Conservation (phyloP, 768 basidiomycete species). For the Pleurotus djamor region DNA sequence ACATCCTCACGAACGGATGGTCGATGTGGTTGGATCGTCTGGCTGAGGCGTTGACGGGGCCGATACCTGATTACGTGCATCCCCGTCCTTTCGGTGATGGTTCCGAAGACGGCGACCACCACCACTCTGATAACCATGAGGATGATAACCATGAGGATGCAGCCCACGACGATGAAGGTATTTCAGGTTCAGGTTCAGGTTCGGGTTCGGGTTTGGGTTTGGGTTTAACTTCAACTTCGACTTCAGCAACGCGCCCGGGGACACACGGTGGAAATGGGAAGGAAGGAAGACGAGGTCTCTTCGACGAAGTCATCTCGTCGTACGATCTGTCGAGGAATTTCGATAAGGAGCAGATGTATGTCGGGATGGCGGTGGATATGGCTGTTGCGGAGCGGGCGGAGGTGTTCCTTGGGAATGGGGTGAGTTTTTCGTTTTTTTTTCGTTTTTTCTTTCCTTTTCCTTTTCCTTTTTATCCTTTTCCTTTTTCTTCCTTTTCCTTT, state of each 20-base stretch:
- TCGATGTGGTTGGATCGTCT: conserved; percentile 40
- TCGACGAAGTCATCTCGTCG: conserved; percentile 44
- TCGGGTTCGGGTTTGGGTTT: no score
- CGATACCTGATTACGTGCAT: no score
- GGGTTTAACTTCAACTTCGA: no score
- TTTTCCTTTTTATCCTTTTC: background rate
- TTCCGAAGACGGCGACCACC: no score
- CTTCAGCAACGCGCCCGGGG: no score
- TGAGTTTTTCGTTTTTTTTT: conserved; percentile 23
- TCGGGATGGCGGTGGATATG: conserved; percentile 59
- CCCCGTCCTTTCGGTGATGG: no score
- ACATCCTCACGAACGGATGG: conserved; percentile 52
- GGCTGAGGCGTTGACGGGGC: background rate
- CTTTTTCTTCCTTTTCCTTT: background rate
- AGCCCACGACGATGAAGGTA: no score
- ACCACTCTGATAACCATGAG: no score
- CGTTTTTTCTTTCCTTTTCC: background rate
- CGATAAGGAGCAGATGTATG: conserved; percentile 42
- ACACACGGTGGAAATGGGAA: no score
- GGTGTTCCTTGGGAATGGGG: conserved; percentile 62
- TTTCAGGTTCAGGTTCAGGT: no score
- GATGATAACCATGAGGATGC: no score
- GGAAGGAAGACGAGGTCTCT: conserved; percentile 21
- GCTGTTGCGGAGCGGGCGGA: conserved; percentile 54
- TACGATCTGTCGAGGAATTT: conserved; percentile 31